phyloP scores from a whole-genome alignment of 2,329 filamentous ascomycete species.

The Colletotrichum kahawae region DNA sequence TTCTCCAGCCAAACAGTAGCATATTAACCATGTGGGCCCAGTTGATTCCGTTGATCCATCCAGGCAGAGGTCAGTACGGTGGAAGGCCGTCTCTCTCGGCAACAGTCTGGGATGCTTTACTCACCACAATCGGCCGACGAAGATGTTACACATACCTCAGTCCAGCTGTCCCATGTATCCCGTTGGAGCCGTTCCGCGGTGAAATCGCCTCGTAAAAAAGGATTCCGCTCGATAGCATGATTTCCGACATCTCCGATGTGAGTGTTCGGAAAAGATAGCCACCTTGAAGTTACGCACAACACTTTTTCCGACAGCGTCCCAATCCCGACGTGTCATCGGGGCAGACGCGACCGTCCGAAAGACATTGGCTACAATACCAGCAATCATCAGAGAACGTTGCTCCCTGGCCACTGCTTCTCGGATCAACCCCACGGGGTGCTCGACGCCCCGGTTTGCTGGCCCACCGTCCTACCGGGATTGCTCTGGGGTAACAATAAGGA shows the following conservation, averaged over 20 bases:
- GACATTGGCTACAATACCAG: background rate
- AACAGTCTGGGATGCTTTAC: background rate
- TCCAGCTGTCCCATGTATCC: background rate
- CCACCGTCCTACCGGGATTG: background rate
- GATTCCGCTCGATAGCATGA: background rate
- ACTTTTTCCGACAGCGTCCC: background rate
- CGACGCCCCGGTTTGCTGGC: background rate
- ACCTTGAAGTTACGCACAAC: background rate
- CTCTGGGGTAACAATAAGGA: background rate
- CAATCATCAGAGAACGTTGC: background rate
- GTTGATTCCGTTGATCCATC: background rate
- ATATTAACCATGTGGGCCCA: background rate
- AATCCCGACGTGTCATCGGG: background rate
- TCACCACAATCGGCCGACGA: background rate
- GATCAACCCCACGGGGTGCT: background rate
- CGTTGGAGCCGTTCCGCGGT: background rate
- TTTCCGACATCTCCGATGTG: background rate
- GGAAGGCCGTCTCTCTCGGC: background rate
- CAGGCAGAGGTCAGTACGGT: background rate
- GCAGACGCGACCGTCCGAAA: background rate
- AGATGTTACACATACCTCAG: background rate
- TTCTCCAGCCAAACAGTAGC: background rate
- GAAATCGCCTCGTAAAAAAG: accelerated
- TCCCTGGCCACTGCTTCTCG: background rate
- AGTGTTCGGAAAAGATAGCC: background rate